Conservation (phyloP, 2,329 filamentous ascomycete genomes). For the Pleoardoris graminearum region DNA sequence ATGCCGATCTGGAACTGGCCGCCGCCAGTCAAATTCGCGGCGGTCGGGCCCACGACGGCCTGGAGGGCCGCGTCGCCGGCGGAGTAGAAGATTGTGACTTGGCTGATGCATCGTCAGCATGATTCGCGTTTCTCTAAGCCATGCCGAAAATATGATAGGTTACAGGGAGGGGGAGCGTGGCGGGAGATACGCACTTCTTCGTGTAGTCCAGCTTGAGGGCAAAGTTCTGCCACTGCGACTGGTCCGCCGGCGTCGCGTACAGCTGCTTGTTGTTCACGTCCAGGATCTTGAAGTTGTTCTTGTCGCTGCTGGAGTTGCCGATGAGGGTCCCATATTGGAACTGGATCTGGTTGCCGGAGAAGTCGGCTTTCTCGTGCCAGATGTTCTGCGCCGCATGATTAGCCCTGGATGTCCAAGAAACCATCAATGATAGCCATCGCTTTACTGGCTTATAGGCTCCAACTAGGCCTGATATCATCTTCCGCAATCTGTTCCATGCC, state of each 20-base stretch:
- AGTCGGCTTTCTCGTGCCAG: conserved; percentile 47
- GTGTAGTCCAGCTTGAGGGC: conserved; percentile 61
- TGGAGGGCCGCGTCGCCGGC: conserved; percentile 51
- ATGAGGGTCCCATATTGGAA: conserved; percentile 61
- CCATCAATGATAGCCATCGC: too few relatives aligned
- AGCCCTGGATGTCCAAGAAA: too few relatives aligned
- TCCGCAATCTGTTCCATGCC: too few relatives aligned
- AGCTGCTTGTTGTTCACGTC: conserved; percentile 45
- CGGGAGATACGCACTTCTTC: too few relatives aligned
- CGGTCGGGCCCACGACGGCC: conserved; percentile 51
- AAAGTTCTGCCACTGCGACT: conserved; percentile 64
- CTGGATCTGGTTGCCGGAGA: conserved; percentile 47
- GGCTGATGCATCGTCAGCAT: conserved; percentile 44
- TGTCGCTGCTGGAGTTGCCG: conserved; percentile 46
- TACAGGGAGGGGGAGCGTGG: too few relatives aligned
- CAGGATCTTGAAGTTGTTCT: conserved; percentile 49
- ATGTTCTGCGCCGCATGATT: conserved; percentile 29
- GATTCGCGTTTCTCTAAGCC: neutral
- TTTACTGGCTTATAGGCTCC: too few relatives aligned
- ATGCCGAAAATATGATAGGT: neutral
- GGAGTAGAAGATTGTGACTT: conserved; percentile 63
- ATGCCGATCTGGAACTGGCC: conserved; percentile 67
- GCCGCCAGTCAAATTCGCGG: conserved; percentile 59
- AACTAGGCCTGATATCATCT: too few relatives aligned
- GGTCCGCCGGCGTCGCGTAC: conserved; percentile 57